Evolutionary conservation across 2,329 filamentous ascomycete species (phyloP), one percentile per base, ranked within the genome.

Genomic region (Huntiella moniliformis): DNA sequence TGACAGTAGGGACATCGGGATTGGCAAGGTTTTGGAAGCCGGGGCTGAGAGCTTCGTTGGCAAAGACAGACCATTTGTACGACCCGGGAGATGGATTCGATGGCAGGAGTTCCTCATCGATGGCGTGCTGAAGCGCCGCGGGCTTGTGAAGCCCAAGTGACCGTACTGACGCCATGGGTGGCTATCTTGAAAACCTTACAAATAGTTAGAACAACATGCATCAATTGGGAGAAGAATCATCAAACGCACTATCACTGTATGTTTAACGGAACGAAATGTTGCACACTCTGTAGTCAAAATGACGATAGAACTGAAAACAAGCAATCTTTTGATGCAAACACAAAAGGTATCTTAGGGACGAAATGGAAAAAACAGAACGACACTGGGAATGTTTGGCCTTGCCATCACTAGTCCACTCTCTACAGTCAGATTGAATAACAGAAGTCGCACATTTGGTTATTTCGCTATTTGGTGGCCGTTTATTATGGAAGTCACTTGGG

Each of bases 111-210:
- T 77, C 73, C 61, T 96, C 87, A 54, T 79, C 71, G 54, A 94
- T 73, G 52, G 93, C 77, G 66, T 91, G 85, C 51, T 75, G 76
- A 52, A 96, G 70, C 52, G 81, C 86, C 51, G 82, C 75, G 50
- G 92, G 87, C 64, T 82, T 78, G 67, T 96, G 88, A 57, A 94
- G 70, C 61, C 91, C 91, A 56, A 95, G 73, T 53, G 88, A 95
- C 61, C 77, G 82, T 63, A 95, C 76, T 58, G 82, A 78, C 54
- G 88, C 88, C 92, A 98, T 98, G 44, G 12, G 17, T n/a, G 22
- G 22, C 22, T 28, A 28, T 28, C 22, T 28, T 28, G 22, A 28
- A 28, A 28, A 28, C 2, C 22, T 28, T 28, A 28, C 22, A 28
- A 28, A 28, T 28, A 28, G 22, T 28, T 28, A 28, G 22, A 28